phyloP scores from a whole-genome alignment of 2,329 filamentous ascomycete species.

The Emydomyces testavorans region DNA sequence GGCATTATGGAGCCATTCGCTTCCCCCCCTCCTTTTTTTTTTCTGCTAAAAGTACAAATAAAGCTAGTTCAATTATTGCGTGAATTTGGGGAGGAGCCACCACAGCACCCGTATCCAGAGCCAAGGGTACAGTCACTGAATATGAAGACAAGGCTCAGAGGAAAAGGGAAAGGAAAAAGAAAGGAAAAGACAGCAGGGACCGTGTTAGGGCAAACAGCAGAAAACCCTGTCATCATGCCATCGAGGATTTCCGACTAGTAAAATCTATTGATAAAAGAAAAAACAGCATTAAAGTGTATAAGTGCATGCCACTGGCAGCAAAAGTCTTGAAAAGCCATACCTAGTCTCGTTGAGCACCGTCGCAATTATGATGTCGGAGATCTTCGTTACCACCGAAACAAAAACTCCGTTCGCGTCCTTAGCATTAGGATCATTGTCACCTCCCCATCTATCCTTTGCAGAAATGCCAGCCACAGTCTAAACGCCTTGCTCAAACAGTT shows the following conservation, averaged over 20 bases:
- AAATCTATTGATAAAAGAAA: neutral
- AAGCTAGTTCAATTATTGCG: too few relatives aligned
- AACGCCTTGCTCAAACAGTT: conserved; percentile 6
- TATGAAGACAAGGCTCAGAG: neutral
- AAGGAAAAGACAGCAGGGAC: neutral
- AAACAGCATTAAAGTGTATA: neutral
- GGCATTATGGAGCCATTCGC: neutral
- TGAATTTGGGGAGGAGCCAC: neutral
- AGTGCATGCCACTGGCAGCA: neutral
- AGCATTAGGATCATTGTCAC: neutral
- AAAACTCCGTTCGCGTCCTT: conserved; percentile 5
- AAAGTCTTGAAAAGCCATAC: neutral
- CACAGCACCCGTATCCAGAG: neutral
- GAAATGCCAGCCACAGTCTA: neutral
- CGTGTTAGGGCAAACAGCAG: neutral
- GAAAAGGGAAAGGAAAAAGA: neutral
- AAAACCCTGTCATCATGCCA: conserved; percentile 1
- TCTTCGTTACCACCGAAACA: neutral
- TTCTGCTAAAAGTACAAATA: neutral
- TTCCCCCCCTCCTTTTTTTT: neutral
- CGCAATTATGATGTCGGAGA: neutral
- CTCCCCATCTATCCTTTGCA: neutral
- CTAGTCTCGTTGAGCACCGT: neutral
- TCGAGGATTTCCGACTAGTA: neutral
- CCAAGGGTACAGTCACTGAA: neutral